Evolutionary conservation across 1,284 basidiomycete species (phyloP).

Genomic region (Moesziomyces sp.): DNA sequence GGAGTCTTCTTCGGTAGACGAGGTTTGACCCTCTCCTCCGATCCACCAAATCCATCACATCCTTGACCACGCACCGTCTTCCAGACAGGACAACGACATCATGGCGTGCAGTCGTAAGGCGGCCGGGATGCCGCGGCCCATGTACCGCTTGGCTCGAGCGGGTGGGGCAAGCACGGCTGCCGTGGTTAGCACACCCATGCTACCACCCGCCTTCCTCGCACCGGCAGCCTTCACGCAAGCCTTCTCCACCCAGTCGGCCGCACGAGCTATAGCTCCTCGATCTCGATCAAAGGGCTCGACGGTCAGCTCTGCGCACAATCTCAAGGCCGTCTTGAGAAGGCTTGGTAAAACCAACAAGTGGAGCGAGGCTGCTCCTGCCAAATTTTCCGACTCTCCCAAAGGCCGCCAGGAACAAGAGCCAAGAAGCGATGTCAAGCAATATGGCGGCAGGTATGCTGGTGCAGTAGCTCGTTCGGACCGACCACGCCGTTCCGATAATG

Average conservation of each 20-base stretch:
- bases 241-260: conserved; percentile 5
- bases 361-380: conserved; percentile 7
- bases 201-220: conserved; percentile 25
- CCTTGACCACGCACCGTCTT: no score
- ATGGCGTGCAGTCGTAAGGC: conserved; percentile 19
- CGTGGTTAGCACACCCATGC: not conserved
- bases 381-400: not conserved
- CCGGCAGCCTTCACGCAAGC: conserved; percentile 16
- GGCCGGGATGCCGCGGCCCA: conserved; percentile 11
- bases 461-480: no score
- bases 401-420: not conserved
- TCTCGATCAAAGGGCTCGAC: conserved; percentile 6
- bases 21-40: not conserved
- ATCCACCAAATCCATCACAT: not conserved
- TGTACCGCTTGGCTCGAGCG: conserved; percentile 7
- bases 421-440: not conserved
- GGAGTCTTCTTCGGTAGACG: no score
- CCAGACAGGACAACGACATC: no score
- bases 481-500: not conserved
- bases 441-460: no score
- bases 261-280: not conserved
- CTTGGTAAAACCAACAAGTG: conserved; percentile 18
- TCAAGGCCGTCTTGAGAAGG: conserved; percentile 20
- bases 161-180: not conserved
- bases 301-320: conserved; percentile 19